These are phyloP conservation scores for Tuber indicum DNA, from an alignment of 495 filamentous ascomycete genomes.

Conservation along the genomic window DNA sequence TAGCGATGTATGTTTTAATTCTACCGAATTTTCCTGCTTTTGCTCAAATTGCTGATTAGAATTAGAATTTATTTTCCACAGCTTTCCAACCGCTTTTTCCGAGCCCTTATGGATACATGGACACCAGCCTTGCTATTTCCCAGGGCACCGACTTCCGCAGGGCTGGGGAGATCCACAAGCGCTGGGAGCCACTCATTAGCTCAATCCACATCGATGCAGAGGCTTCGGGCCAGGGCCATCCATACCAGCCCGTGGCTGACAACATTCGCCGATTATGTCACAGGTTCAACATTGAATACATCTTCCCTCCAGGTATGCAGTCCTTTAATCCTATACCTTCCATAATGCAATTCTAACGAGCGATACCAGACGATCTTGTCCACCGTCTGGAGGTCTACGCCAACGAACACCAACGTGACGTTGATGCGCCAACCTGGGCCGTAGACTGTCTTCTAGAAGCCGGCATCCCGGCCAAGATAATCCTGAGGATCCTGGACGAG, in stretches of 20 bases:
- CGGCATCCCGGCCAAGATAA: conserved; percentile 63
- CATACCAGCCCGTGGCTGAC: conserved; percentile 72
- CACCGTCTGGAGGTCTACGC: conserved; percentile 74
- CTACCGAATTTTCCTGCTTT: conserved; percentile 3
- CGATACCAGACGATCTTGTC: conserved; percentile 46
- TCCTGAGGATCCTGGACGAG: conserved; percentile 71
- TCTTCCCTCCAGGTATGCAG: conserved; percentile 58
- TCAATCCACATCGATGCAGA: conserved; percentile 59
- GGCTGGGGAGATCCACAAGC: conserved; percentile 66
- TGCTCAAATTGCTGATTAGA: conserved; percentile 35
- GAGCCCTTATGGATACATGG: conserved; percentile 80
- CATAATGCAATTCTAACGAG: conserved; percentile 7
- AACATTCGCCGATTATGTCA: conserved; percentile 69
- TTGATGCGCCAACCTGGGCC: conserved; percentile 68
- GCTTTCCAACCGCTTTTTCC: conserved; percentile 88
- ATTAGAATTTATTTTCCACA: conserved; percentile 44
- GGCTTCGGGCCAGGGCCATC: conserved; percentile 50
- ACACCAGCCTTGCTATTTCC: conserved; percentile 86
- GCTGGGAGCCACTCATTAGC: conserved; percentile 77
- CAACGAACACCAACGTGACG: conserved; percentile 60
- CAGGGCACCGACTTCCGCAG: conserved; percentile 81
- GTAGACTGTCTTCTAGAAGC: conserved; percentile 72
- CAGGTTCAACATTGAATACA: conserved; percentile 65
- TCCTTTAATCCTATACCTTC: conserved; percentile 45
- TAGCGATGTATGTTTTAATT: conserved; percentile 56